These are phyloP conservation scores for Picea engelmannii DNA, from an alignment of 83 land plant species.

Conservation along the genomic window DNA sequence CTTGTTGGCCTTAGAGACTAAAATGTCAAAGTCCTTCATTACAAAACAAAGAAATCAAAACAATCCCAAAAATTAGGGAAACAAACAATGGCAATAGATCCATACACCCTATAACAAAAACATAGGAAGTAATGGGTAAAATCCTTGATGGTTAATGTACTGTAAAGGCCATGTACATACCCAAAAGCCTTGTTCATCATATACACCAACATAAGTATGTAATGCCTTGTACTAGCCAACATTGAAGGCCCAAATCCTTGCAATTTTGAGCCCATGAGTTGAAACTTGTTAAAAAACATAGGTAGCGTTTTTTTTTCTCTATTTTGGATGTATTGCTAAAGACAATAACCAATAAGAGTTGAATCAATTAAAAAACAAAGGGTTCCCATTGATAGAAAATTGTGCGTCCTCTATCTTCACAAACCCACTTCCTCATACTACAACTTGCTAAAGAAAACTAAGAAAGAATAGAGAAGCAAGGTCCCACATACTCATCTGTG, in stretches of 20 bases:
- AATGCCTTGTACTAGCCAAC: constrained; percentile 36
- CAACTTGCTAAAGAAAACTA: too few species aligned
- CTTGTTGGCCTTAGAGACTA: constrained; percentile 56
- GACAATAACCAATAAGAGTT: too few species aligned
- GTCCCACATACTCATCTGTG: neutral
- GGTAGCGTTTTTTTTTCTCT: constrained; percentile 20
- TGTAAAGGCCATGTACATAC: constrained; percentile 14
- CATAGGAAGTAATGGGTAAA: neutral
- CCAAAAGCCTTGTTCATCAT: constrained; percentile 47
- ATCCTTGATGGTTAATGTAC: neutral
- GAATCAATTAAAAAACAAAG: too few species aligned
- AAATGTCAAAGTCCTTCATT: constrained; percentile 73
- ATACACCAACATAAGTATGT: constrained; percentile 49
- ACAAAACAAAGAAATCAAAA: neutral
- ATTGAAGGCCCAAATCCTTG: constrained; percentile 56
- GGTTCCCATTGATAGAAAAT: too few species aligned
- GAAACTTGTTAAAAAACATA: constrained; percentile 36
- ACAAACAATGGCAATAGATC: neutral
- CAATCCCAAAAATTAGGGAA: neutral
- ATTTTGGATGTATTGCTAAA: too few species aligned
- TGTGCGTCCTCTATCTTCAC: constrained; percentile 8
- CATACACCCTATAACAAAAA: neutral
- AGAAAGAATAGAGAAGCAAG: neutral
- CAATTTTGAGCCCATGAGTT: constrained; percentile 36
- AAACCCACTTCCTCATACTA: neutral